Evolutionary conservation across 441 rosid genomes (phyloP).

Genomic region (Biscutella laevigata): DNA sequence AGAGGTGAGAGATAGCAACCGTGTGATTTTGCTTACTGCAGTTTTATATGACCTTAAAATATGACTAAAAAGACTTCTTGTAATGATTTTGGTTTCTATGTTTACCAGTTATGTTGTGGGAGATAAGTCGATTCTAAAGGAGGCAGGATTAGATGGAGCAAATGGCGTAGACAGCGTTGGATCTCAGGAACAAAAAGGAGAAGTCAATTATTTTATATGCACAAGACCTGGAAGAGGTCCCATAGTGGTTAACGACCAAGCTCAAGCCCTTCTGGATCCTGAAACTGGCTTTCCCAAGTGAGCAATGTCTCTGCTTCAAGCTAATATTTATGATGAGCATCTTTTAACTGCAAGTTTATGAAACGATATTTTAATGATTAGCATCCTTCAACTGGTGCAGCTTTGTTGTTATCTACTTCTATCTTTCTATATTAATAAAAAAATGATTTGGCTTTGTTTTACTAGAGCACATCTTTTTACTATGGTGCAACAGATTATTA

Average conservation of each 20-base stretch:
- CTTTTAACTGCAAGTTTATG: slow-evolving; percentile 10
- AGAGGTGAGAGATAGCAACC: slow-evolving; percentile 33
- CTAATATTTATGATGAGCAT: slow-evolving; percentile 6
- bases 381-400: slow-evolving; percentile 8
- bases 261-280: slow-evolving; percentile 57
- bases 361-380: slow-evolving; percentile 3
- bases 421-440: slow-evolving; percentile 5
- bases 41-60: neutral
- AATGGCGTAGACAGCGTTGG: slow-evolving; percentile 43
- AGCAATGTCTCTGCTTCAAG: neutral
- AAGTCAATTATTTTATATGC: slow-evolving; percentile 78
- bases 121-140: slow-evolving; percentile 64
- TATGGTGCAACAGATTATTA: neutral
- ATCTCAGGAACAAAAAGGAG: slow-evolving; percentile 54
- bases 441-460: slow-evolving; percentile 10
- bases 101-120: slow-evolving; percentile 65
- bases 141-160: slow-evolving; percentile 54
- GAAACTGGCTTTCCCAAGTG: slow-evolving; percentile 65
- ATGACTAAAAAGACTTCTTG: neutral
- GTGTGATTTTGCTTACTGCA: neutral
- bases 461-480: neutral
- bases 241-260: slow-evolving; percentile 46
- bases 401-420: slow-evolving; percentile 13
- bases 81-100: neutral
- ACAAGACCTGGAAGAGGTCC: slow-evolving; percentile 88